A percentile compares a stretch with the other conserved stretches of the same genome.
Evolutionary conservation across 2,329 filamentous ascomycete species (phyloP).

Genomic region (Colletotrichum euphorbiae): DNA sequence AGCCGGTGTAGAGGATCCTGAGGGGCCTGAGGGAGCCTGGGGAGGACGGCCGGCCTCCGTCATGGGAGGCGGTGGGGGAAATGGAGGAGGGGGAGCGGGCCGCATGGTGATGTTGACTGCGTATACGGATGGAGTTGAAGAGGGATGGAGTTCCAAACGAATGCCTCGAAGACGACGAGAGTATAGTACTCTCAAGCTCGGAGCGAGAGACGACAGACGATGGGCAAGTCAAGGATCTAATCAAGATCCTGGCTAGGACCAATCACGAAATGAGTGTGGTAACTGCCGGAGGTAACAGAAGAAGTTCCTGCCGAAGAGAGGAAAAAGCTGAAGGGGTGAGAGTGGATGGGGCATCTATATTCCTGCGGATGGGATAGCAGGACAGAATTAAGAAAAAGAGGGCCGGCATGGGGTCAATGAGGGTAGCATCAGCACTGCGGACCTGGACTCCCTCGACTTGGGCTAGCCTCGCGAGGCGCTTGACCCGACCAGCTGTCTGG

Average conservation of each 20-base stretch:
- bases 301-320: constrained; percentile 29
- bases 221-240: constrained; percentile 31
- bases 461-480: constrained; percentile 36
- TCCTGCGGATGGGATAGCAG: constrained; percentile 16
- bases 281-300: constrained; percentile 39
- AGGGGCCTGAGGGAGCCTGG: constrained; percentile 13
- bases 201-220: constrained; percentile 26
- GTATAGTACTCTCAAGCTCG: constrained; percentile 8
- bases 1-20: constrained; percentile 17
- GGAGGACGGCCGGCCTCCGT: constrained; percentile 23
- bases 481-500: constrained; percentile 30
- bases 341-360: constrained; percentile 38
- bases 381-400: constrained; percentile 25
- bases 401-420: constrained; percentile 36
- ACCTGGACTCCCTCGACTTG: constrained; percentile 27
- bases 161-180: constrained; percentile 16
- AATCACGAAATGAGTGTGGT: constrained; percentile 39
- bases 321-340: constrained; percentile 25
- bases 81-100: constrained; percentile 3
- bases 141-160: not conserved
- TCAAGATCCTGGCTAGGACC: constrained; percentile 34
- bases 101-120: constrained; percentile 8
- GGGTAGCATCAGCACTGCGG: constrained; percentile 30
- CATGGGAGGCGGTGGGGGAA: constrained; percentile 12
- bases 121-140: constrained; percentile 1